Conservation (phyloP, 2,329 filamentous ascomycete genomes). For the Calycina marina region DNA sequence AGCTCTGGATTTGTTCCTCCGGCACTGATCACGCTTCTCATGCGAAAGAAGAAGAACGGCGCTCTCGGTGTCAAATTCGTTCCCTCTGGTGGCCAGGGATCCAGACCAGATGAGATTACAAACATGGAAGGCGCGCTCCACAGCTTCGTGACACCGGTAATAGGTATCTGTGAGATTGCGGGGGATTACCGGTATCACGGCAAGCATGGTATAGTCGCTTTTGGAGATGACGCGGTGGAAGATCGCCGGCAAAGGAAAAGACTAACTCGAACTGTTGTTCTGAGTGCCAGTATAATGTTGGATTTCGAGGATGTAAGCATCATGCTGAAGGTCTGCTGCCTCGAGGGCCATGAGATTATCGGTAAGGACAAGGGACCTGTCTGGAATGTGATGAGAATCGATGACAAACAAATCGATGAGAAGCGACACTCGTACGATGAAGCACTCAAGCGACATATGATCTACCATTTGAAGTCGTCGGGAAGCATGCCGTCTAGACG, state of each 20-base stretch:
- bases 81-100: not conserved
- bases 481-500: slow-evolving; percentile 7
- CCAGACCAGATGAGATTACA: slow-evolving; percentile 10
- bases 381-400: slow-evolving; percentile 6
- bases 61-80: slow-evolving; percentile 13
- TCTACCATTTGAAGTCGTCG: slow-evolving; percentile 10
- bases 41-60: slow-evolving; percentile 13
- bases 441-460: slow-evolving; percentile 10
- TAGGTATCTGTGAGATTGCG: slow-evolving; percentile 11
- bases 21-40: slow-evolving; percentile 8
- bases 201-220: slow-evolving; percentile 11
- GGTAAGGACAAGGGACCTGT: slow-evolving; percentile 6
- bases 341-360: slow-evolving; percentile 4
- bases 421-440: slow-evolving; percentile 12
- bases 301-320: slow-evolving; percentile 16
- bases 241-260: slow-evolving; percentile 1
- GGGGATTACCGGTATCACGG: slow-evolving; percentile 14
- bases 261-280: slow-evolving; percentile 11
- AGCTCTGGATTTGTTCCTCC: slow-evolving; percentile 11
- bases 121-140: slow-evolving; percentile 19
- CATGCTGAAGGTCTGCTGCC: slow-evolving; percentile 13
- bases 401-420: slow-evolving; percentile 10
- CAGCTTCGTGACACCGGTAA: slow-evolving; percentile 15
- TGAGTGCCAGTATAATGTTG: slow-evolving; percentile 16
- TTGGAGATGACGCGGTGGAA: slow-evolving; percentile 4